Evolutionary conservation across 495 filamentous ascomycete genomes (phyloP).

Genomic region (Alectoria sarmentosa): DNA sequence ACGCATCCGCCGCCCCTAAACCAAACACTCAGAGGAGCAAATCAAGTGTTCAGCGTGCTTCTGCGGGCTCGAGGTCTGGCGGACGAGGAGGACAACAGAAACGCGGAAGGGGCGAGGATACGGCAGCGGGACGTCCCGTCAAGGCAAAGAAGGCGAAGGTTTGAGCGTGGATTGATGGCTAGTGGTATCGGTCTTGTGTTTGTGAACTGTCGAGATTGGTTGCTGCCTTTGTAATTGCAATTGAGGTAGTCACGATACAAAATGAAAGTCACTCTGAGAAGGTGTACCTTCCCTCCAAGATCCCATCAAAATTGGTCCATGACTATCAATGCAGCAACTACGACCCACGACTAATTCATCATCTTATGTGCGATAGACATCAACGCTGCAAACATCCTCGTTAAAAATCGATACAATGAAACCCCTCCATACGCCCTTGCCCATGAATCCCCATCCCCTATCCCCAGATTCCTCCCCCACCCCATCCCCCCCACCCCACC

Average conservation of each 20-base stretch:
- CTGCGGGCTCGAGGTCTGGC: not conserved
- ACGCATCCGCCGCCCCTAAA: not conserved
- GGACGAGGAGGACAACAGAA: not conserved
- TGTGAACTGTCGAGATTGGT: not conserved
- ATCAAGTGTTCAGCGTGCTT: not conserved
- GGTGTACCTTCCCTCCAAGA: no score
- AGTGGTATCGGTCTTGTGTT: not conserved
- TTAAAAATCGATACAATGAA: no score
- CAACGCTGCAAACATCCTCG: no score
- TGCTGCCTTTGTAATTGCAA: not conserved
- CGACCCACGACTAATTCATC: no score
- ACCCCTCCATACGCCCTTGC: no score
- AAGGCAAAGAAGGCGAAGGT: not conserved
- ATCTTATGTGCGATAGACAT: no score
- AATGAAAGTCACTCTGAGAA: no score
- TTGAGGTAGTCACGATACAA: not conserved
- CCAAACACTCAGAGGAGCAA: not conserved
- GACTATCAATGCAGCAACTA: no score
- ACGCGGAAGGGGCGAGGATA: not conserved
- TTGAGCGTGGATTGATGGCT: not conserved
- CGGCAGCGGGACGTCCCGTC: not conserved
- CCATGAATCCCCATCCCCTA: no score
- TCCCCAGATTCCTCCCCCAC: no score
- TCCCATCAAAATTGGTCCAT: no score
- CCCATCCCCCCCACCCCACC: no score